Base-by-base conservation (phyloP, 352 stramenopile genomes). In the Globisporangium uncinulatum region DNA sequence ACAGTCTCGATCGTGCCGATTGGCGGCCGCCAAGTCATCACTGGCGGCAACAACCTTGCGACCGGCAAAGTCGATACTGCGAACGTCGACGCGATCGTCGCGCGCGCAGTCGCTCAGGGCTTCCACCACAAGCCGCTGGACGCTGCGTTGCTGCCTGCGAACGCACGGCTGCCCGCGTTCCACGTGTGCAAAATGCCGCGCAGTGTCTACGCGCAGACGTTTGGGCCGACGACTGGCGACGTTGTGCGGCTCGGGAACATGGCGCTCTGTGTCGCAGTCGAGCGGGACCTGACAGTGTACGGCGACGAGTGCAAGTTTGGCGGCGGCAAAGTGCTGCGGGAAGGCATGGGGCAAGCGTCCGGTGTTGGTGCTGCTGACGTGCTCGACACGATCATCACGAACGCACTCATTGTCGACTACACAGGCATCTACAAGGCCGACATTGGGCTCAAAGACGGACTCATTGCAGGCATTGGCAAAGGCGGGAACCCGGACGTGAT, bases 401-500 rank as follows among this genome's bases (percentile, higher is more conserved):
- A 99, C 68, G 96, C 95, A 1, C 72, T 98, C 7, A 94, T 99
- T 70, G 63, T 99, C 29, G 95, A 98, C 77, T 95, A 91, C 62
- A 90, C 90, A 6, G 96, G 94, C 32, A 95, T 98, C 54, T 92
- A 97, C 76, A 98, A 99, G 71, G 94, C 94, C 9, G 96, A 99
- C 61, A 79, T 98, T 56, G 96, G 96, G 7, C 90, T 98, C 54
- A 98, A 97, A 67, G 77, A 96, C 34, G 93, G 92, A 29, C 55
- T 84, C 19, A 98, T 99, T 71, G 79, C 86, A 11, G 93, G 84
- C 17, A 98, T 99, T 67, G 96, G 96, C 39, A 99, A 99, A 66
- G 95, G 95, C 15, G 96, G 96, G 47, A 99, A 99, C 79, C 94
- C 95, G 7, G 95, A 99, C 69, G 93, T 96, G 31, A 98, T 98